Conservation (phyloP, 176 grass and related monocot species). For the Avena atlantica region DNA sequence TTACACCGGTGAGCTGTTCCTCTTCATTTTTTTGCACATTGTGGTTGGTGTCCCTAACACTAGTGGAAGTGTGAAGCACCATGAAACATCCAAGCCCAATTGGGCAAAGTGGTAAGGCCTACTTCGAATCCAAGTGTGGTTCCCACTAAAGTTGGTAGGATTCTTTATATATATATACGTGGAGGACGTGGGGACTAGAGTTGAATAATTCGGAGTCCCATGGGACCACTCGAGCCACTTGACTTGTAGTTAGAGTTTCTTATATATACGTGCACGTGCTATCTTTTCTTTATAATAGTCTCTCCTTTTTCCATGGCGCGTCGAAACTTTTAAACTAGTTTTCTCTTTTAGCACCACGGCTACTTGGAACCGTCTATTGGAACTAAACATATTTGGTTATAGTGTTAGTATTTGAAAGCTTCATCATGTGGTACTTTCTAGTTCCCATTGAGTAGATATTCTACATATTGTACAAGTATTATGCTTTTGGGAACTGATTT, state of each 20-base stretch:
- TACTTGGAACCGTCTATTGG: not conserved
- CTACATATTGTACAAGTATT: not conserved
- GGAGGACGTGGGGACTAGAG: not conserved
- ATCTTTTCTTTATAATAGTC: too few relatives aligned
- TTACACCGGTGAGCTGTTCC: constrained; percentile 70
- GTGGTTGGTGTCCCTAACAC: not conserved
- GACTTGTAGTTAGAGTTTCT: not conserved
- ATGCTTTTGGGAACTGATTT: not conserved
- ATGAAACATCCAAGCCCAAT: not conserved
- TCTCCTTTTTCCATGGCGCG: too few relatives aligned
- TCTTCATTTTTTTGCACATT: constrained; percentile 25
- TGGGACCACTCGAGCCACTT: not conserved
- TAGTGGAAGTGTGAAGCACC: not conserved
- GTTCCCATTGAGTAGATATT: not conserved
- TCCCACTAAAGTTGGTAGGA: not conserved
- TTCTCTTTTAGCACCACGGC: not conserved
- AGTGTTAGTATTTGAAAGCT: not conserved
- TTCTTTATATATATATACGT: not conserved
- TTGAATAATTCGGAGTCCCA: not conserved
- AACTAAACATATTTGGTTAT: not conserved
- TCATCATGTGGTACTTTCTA: not conserved
- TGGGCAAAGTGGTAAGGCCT: not conserved
- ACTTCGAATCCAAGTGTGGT: not conserved
- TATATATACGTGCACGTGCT: not conserved
- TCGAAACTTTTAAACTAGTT: not conserved